phyloP scores from a whole-genome alignment of 352 stramenopile species.

The Globisporangium acanthophoron region DNA sequence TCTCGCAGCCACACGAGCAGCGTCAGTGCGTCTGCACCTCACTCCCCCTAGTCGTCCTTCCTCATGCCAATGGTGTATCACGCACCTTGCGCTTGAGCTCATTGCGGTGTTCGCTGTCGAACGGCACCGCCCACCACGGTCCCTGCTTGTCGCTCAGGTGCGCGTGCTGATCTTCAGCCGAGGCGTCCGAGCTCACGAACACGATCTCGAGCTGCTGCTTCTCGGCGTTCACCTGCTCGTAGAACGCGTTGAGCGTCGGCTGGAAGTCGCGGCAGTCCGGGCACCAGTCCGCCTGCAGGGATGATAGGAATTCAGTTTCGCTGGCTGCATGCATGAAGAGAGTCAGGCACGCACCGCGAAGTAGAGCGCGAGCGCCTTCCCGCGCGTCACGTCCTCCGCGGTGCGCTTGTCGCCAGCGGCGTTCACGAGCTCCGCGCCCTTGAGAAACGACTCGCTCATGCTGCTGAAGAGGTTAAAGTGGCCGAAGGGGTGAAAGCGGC shows the following conservation, averaged over 20 bases:
- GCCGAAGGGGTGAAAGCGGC: not conserved
- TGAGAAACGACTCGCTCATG: conserved; percentile 42
- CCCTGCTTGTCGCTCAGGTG: conserved; percentile 75
- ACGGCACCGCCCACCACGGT: conserved; percentile 72
- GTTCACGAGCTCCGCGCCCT: conserved; percentile 52
- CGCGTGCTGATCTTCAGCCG: conserved; percentile 41
- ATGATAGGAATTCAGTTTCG: no score
- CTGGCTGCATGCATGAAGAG: no score
- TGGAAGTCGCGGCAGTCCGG: conserved; percentile 79
- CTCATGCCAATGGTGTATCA: not conserved
- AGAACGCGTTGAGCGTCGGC: conserved; percentile 70
- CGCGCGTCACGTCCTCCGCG: conserved; percentile 37
- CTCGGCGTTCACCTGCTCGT: conserved; percentile 38
- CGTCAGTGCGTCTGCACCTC: not conserved
- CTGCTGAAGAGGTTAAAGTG: not conserved
- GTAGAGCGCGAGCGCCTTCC: conserved; percentile 67
- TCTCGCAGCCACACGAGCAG: not conserved
- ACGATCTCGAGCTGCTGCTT: conserved; percentile 56
- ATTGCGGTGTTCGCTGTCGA: conserved; percentile 48
- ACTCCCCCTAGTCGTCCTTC: not conserved
- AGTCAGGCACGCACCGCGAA: conserved; percentile 40
- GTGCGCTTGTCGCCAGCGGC: conserved; percentile 35
- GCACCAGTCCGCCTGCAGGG: conserved; percentile 69
- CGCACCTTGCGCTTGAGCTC: conserved; percentile 75
- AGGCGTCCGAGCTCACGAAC: conserved; percentile 72